Percentiles rank a stretch among this genome's conserved stretches.
These are phyloP conservation scores for Penstemon davidsonii DNA, from an alignment of 257 asterid genomes.

Conservation along the genomic window DNA sequence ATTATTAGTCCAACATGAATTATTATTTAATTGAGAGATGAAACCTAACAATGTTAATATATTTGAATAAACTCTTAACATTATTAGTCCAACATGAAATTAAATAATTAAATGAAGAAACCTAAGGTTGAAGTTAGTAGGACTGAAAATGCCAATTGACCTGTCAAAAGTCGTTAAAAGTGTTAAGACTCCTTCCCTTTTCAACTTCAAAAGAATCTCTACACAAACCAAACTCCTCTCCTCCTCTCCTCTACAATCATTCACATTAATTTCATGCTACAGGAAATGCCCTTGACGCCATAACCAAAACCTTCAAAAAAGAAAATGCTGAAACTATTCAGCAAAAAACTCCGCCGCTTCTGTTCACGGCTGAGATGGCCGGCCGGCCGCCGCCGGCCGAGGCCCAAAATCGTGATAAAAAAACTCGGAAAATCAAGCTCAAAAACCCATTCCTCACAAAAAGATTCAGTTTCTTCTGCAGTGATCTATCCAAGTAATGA, in stretches of 20 bases:
- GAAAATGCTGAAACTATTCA: constrained; percentile 52
- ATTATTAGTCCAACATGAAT: background rate
- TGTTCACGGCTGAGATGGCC: constrained; percentile 61
- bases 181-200: constrained; percentile 22
- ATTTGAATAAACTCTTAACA: too few relatives aligned
- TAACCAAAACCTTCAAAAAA: background rate
- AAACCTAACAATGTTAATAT: background rate
- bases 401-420: constrained; percentile 53
- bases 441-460: constrained; percentile 29
- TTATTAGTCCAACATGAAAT: too few relatives aligned
- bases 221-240: constrained; percentile 28
- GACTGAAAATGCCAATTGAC: constrained; percentile 26
- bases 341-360: constrained; percentile 55
- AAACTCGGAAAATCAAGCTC: constrained; percentile 60
- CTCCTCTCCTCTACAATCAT: background rate
- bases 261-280: constrained; percentile 26
- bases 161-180: constrained; percentile 27
- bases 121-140: background rate
- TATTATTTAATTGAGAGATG: background rate
- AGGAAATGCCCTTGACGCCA: background rate
- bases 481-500: constrained; percentile 70
- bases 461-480: constrained; percentile 48
- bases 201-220: constrained; percentile 25
- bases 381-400: constrained; percentile 47
- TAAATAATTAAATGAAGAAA: background rate